Percentiles rank a stretch among this genome's conserved stretches.
Conservation (phyloP, 106 monocot species). For the Dioscorea zingiberensis region DNA sequence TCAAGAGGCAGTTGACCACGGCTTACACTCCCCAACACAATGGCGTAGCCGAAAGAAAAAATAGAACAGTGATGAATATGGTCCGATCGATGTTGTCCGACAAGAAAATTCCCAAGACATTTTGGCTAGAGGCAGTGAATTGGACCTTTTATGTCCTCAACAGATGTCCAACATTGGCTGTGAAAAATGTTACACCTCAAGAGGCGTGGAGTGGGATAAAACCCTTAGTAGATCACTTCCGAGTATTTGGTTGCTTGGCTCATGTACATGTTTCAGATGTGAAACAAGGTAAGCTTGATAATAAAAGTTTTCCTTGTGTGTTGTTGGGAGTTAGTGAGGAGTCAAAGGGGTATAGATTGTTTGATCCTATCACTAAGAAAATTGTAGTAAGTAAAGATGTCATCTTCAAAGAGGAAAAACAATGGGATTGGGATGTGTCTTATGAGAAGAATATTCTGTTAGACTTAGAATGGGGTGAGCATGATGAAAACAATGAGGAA, state of each 20-base stretch:
- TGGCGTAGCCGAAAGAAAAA: slow-evolving; percentile 18
- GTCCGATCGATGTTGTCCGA: slow-evolving; percentile 1
- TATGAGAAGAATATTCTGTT: too few relatives aligned
- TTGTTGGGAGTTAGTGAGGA: background rate
- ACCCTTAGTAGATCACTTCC: slow-evolving; percentile 7
- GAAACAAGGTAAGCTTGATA: background rate
- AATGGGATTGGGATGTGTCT: background rate
- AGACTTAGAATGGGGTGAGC: too few relatives aligned
- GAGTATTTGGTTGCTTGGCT: slow-evolving; percentile 16
- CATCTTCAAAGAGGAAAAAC: background rate
- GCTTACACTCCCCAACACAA: slow-evolving; percentile 28
- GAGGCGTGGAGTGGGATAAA: slow-evolving; percentile 13
- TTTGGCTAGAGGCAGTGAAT: slow-evolving; percentile 19
- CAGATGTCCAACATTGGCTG: slow-evolving; percentile 2
- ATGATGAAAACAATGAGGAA: too few relatives aligned
- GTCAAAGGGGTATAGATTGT: background rate
- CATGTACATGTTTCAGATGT: background rate
- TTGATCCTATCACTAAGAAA: background rate
- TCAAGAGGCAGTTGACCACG: slow-evolving; percentile 6
- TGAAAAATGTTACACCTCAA: slow-evolving; percentile 7
- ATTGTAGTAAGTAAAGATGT: background rate
- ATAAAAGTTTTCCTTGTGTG: background rate
- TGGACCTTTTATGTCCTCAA: slow-evolving; percentile 13
- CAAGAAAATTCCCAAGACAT: slow-evolving; percentile 1
- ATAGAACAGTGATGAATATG: slow-evolving; percentile 13